Conservation (phyloP, 1,139 yeast genomes). For the Geotrichum fermentans region DNA sequence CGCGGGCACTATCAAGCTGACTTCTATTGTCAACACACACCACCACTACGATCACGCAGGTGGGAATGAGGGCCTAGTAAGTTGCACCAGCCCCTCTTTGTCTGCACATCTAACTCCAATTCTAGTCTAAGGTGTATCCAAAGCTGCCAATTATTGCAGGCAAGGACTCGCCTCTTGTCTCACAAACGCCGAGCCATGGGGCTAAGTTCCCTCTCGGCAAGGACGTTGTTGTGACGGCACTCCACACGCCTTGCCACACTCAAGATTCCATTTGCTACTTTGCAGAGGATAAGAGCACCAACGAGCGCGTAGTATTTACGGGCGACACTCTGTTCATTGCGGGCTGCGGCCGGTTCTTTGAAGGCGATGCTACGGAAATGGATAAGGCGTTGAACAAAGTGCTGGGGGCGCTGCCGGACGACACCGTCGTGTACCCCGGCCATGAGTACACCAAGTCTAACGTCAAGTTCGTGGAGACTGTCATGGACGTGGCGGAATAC, state of each 20-base stretch:
- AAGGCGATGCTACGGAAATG: constrained; percentile 84
- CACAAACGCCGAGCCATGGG: constrained; percentile 60
- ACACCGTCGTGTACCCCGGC: constrained; percentile 77
- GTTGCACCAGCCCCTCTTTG: constrained; percentile 2
- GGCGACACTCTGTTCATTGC: constrained; percentile 93
- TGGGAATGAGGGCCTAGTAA: constrained; percentile 57
- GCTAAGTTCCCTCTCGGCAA: constrained; percentile 49
- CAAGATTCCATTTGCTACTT: constrained; percentile 90
- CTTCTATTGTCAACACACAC: constrained; percentile 87
- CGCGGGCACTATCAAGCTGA: constrained; percentile 43
- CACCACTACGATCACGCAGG: constrained; percentile 95
- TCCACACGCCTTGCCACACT: constrained; percentile 97
- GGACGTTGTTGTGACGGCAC: constrained; percentile 62
- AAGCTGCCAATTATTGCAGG: constrained; percentile 81
- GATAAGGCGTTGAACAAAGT: constrained; percentile 55
- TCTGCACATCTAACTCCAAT: not conserved
- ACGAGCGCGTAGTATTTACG: constrained; percentile 74
- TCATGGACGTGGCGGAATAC: constrained; percentile 44
- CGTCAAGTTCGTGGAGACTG: constrained; percentile 64
- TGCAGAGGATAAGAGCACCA: constrained; percentile 56
- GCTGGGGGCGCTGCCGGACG: constrained; percentile 58
- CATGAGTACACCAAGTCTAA: constrained; percentile 91
- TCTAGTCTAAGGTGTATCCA: constrained; percentile 39
- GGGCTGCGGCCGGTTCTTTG: constrained; percentile 96
- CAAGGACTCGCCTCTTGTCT: constrained; percentile 64